A percentile compares a stretch with the other conserved stretches of the same genome.
Evolutionary conservation across 441 rosid species (phyloP).

Genomic region (Eutrema salsugineum): DNA sequence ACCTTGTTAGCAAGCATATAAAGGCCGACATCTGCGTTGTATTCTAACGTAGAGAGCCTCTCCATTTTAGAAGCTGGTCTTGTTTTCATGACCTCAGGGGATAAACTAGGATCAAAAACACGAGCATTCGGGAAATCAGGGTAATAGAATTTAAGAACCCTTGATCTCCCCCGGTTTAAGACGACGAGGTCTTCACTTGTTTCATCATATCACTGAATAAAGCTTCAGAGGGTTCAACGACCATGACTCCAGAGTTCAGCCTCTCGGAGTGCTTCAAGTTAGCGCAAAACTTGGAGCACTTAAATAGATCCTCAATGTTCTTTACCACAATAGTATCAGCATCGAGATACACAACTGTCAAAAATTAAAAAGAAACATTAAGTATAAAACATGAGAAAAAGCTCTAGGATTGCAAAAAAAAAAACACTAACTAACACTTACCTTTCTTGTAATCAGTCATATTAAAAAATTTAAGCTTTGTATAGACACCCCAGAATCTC

Average conservation of each 20-base stretch:
- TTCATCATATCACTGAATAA: constrained; percentile 80
- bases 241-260: constrained; percentile 95
- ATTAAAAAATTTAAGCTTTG: too few species aligned
- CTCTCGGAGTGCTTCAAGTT: constrained; percentile 96
- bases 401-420: constrained; percentile 17
- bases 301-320: constrained; percentile 82
- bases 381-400: not conserved
- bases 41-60: constrained; percentile 87
- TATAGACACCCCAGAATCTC: too few species aligned
- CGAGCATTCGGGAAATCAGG: constrained; percentile 77
- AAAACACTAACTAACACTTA: too few species aligned
- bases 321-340: constrained; percentile 97
- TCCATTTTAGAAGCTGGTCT: constrained; percentile 79
- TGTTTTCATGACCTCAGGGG: constrained; percentile 51
- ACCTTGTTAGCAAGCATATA: constrained; percentile 99
- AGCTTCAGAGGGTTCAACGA: constrained; percentile 79
- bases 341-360: constrained; percentile 89
- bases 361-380: not conserved
- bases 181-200: constrained; percentile 71
- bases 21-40: constrained; percentile 97
- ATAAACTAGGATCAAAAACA: constrained; percentile 69
- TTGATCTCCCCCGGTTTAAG: constrained; percentile 97
- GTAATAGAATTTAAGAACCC: constrained; percentile 91
- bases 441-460: too few species aligned
- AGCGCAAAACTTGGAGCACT: constrained; percentile 83